A percentile compares a stretch with the other conserved stretches of the same genome.
Evolutionary conservation across 225 moss, liverwort and hornwort genomes (phyloP).

Genomic region (Climacium dendroides): DNA sequence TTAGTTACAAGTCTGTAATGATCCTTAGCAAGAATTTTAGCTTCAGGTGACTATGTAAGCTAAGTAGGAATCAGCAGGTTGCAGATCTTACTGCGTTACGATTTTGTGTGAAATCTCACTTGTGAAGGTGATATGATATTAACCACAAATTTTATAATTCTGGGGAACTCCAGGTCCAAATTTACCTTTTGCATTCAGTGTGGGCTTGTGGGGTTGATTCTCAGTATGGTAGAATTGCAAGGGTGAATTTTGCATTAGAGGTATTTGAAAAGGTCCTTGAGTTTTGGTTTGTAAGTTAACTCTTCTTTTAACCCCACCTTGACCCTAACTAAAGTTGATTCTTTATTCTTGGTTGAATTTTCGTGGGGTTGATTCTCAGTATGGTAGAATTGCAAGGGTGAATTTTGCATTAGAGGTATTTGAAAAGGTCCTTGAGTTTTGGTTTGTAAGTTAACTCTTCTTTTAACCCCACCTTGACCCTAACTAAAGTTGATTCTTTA

Average conservation of each 20-base stretch:
- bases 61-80: neutral
- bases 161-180: neutral
- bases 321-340: neutral
- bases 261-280: neutral
- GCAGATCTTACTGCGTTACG: neutral
- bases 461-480: too few species aligned
- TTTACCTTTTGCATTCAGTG: neutral
- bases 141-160: too few species aligned
- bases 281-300: neutral
- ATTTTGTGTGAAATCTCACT: neutral
- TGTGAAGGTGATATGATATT: neutral
- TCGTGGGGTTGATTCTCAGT: too few species aligned
- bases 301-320: neutral
- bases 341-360: too few species aligned
- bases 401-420: too few species aligned
- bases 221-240: neutral
- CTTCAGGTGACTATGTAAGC: neutral
- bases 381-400: too few species aligned
- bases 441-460: too few species aligned
- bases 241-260: neutral
- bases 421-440: too few species aligned
- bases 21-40: neutral
- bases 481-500: too few species aligned
- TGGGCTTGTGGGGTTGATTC: too few species aligned
- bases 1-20: neutral